Evolutionary conservation across 495 filamentous ascomycete genomes (phyloP).

Genomic region (Aspergillus conjunctus): DNA sequence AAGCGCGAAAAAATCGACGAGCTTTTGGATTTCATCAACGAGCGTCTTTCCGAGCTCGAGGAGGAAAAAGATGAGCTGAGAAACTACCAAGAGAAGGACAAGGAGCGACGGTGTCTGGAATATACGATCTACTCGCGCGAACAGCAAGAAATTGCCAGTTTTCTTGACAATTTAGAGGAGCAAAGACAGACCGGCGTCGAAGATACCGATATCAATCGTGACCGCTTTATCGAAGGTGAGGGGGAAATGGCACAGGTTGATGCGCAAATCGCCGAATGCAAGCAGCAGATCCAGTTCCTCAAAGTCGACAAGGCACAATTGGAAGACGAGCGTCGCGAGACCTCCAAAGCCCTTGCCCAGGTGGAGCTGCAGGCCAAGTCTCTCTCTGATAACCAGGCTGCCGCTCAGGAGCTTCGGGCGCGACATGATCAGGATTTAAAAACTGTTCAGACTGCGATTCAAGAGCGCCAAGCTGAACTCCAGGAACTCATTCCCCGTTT

Average conservation of each 20-base stretch:
- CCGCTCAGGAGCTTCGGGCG: slow-evolving; percentile 68
- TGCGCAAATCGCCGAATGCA: slow-evolving; percentile 72
- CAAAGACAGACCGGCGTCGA: slow-evolving; percentile 77
- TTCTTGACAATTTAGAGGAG: slow-evolving; percentile 82
- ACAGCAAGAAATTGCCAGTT: slow-evolving; percentile 72
- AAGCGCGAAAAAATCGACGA: slow-evolving; percentile 95
- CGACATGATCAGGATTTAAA: slow-evolving; percentile 74
- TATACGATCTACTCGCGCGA: slow-evolving; percentile 93
- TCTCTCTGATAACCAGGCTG: slow-evolving; percentile 75
- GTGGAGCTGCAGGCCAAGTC: slow-evolving; percentile 82
- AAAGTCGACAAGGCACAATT: slow-evolving; percentile 85
- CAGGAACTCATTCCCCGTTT: slow-evolving; percentile 72
- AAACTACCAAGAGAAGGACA: slow-evolving; percentile 91
- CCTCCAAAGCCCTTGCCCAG: slow-evolving; percentile 74
- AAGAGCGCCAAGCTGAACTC: slow-evolving; percentile 74
- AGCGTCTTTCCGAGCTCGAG: slow-evolving; percentile 84
- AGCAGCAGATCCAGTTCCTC: slow-evolving; percentile 80
- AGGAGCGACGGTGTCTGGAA: slow-evolving; percentile 87
- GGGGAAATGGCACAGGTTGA: slow-evolving; percentile 77
- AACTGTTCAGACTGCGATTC: slow-evolving; percentile 73
- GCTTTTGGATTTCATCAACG: slow-evolving; percentile 83
- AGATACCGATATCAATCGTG: slow-evolving; percentile 77
- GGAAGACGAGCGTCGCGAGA: slow-evolving; percentile 85
- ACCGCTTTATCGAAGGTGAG: slow-evolving; percentile 76
- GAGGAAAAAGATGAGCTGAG: slow-evolving; percentile 95